A percentile compares a stretch with the other conserved stretches of the same genome.
phyloP scores from a whole-genome alignment of 768 basidiomycete species.

The Gloeopeniophorella convolvens region DNA sequence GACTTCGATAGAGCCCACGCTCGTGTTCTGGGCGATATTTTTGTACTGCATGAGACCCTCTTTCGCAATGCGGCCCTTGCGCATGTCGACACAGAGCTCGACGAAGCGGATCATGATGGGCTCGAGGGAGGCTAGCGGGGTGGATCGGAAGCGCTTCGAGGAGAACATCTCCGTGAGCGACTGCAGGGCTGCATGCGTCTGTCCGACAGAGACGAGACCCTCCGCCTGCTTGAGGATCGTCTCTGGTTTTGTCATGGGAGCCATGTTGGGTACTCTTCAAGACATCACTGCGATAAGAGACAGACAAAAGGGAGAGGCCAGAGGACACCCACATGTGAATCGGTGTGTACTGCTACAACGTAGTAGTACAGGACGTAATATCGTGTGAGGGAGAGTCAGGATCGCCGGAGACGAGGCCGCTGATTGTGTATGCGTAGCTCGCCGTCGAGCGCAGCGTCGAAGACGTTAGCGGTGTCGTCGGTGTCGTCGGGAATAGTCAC shows the following conservation, averaged over 20 bases:
- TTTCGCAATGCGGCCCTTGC: conserved; percentile 89
- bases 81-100: conserved; percentile 92
- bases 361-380: not conserved
- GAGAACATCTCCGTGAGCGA: conserved; percentile 89
- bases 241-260: conserved; percentile 87
- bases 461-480: not conserved
- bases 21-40: conserved; percentile 93
- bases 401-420: too few relatives aligned
- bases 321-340: not conserved
- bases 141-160: conserved; percentile 90
- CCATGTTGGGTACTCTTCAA: conserved; percentile 43
- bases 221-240: conserved; percentile 91
- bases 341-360: not conserved
- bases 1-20: conserved; percentile 83
- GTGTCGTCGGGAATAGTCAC: not conserved
- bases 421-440: not conserved
- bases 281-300: not conserved
- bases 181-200: conserved; percentile 84
- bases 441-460: not conserved
- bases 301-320: not conserved
- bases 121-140: conserved; percentile 81
- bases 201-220: conserved; percentile 87
- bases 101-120: conserved; percentile 95
- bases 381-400: too few relatives aligned
- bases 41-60: conserved; percentile 97